phyloP scores from a whole-genome alignment of 495 filamentous ascomycete genomes.

The Neurospora sp. region DNA sequence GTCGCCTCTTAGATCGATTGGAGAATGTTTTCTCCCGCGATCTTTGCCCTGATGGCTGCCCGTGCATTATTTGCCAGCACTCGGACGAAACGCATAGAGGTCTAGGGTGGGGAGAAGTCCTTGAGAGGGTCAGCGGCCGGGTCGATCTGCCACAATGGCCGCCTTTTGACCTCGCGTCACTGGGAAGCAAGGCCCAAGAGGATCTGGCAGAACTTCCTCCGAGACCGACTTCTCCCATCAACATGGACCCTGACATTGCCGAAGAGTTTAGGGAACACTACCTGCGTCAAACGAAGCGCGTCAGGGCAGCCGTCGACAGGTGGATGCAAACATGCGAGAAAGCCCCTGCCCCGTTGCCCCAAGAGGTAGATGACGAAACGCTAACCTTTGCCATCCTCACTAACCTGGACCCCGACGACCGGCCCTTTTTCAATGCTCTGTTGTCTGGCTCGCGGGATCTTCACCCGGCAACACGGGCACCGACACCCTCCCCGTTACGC shows the following conservation, averaged over 20 bases:
- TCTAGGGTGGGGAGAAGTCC: conserved; percentile 92
- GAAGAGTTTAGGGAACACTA: conserved; percentile 87
- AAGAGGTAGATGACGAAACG: conserved; percentile 87
- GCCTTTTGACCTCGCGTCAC: conserved; percentile 62
- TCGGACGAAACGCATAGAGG: conserved; percentile 50
- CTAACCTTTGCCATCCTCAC: conserved; percentile 87
- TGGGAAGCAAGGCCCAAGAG: conserved; percentile 46
- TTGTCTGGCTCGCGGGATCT: conserved; percentile 57
- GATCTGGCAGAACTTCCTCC: conserved; percentile 31
- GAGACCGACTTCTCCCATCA: conserved; percentile 55
- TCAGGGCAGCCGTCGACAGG: conserved; percentile 68
- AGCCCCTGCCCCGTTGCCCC: conserved; percentile 57
- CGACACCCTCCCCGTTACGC: conserved; percentile 38
- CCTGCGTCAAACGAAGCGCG: conserved; percentile 77
- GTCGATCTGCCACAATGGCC: conserved; percentile 81
- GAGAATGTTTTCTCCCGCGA: conserved; percentile 90
- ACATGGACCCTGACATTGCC: conserved; percentile 83
- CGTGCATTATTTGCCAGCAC: conserved; percentile 62
- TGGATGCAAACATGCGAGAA: conserved; percentile 77
- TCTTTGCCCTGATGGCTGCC: conserved; percentile 71
- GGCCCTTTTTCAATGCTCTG: conserved; percentile 67
- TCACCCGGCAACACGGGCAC: conserved; percentile 42
- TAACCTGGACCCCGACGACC: conserved; percentile 64
- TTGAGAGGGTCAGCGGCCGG: conserved; percentile 84
- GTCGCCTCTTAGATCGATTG: conserved; percentile 80